These are phyloP conservation scores for Kockiozyma suomiensis DNA, from an alignment of 805 yeast genomes.

Conservation along the genomic window DNA sequence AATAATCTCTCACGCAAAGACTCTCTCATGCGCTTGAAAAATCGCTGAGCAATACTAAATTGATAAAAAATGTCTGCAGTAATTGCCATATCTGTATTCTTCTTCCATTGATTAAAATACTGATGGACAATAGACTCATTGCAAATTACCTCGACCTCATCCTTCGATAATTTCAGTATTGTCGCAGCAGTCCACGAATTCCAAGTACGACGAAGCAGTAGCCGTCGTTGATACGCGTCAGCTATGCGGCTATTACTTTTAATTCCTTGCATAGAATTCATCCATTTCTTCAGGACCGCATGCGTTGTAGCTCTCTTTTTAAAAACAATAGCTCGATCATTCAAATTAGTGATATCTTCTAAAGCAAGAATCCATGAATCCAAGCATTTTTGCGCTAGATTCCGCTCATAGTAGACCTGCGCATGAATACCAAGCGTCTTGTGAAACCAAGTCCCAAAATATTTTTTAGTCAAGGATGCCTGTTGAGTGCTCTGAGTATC, in stretches of 20 bases:
- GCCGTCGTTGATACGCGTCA: constrained; percentile 14
- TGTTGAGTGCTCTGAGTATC: not conserved
- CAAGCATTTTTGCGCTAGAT: constrained; percentile 1
- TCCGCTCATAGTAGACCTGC: not conserved
- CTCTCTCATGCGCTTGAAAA: constrained; percentile 17
- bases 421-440: constrained; percentile 2
- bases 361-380: constrained; percentile 10
- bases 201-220: constrained; percentile 15
- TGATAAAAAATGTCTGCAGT: constrained; percentile 19
- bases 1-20: constrained; percentile 13
- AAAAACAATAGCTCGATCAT: constrained; percentile 11
- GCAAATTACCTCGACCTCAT: not conserved
- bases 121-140: not conserved
- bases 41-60: not conserved
- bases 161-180: not conserved
- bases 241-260: constrained; percentile 10
- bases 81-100: not conserved
- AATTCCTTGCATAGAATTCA: not conserved
- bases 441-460: constrained; percentile 12
- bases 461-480: not conserved
- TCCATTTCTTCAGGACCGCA: constrained; percentile 4
- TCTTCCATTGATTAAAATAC: constrained; percentile 10
- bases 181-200: constrained; percentile 9
- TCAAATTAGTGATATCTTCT: not conserved
- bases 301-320: not conserved